phyloP scores from a whole-genome alignment of 805 yeast species.

The Wickerhamiella brachini region DNA sequence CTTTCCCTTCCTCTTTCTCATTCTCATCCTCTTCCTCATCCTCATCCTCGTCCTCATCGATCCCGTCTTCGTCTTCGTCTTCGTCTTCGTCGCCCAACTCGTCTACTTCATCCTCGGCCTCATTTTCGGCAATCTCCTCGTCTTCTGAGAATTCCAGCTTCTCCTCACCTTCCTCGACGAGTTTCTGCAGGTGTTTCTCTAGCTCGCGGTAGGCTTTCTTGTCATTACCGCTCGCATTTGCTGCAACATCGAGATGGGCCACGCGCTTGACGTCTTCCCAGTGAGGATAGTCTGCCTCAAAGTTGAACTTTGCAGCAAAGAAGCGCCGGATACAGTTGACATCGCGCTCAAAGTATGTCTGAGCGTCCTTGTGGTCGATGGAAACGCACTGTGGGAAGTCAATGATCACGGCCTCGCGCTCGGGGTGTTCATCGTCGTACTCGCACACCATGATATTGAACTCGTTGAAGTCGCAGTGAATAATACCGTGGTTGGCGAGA shows the following conservation, averaged over 20 bases:
- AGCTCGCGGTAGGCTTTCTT: slow-evolving; percentile 49
- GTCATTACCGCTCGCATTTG: slow-evolving; percentile 80
- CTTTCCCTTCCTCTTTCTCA: too few relatives aligned
- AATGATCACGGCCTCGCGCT: slow-evolving; percentile 71
- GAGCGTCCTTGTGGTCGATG: slow-evolving; percentile 80
- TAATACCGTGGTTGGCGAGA: slow-evolving; percentile 75
- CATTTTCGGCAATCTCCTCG: slow-evolving; percentile 24
- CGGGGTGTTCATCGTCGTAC: slow-evolving; percentile 27
- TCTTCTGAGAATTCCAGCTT: slow-evolving; percentile 29
- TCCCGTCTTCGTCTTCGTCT: slow-evolving; percentile 26
- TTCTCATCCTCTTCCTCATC: not conserved
- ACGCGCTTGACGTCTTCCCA: slow-evolving; percentile 61
- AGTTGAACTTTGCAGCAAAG: slow-evolving; percentile 65
- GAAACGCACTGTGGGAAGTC: slow-evolving; percentile 98
- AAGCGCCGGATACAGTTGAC: slow-evolving; percentile 79
- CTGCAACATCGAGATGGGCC: slow-evolving; percentile 65
- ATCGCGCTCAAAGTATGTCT: slow-evolving; percentile 78
- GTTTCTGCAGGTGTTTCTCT: slow-evolving; percentile 50
- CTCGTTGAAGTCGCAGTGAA: slow-evolving; percentile 96
- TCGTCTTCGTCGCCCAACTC: slow-evolving; percentile 28
- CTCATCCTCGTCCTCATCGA: too few relatives aligned
- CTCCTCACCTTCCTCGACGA: slow-evolving; percentile 22
- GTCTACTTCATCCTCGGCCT: slow-evolving; percentile 25
- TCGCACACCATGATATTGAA: slow-evolving; percentile 82
- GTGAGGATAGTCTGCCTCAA: slow-evolving; percentile 74